A percentile compares a stretch with the other conserved stretches of the same genome.
Evolutionary conservation across 208 protist species (phyloP).

Genomic region (Leishmania major): DNA sequence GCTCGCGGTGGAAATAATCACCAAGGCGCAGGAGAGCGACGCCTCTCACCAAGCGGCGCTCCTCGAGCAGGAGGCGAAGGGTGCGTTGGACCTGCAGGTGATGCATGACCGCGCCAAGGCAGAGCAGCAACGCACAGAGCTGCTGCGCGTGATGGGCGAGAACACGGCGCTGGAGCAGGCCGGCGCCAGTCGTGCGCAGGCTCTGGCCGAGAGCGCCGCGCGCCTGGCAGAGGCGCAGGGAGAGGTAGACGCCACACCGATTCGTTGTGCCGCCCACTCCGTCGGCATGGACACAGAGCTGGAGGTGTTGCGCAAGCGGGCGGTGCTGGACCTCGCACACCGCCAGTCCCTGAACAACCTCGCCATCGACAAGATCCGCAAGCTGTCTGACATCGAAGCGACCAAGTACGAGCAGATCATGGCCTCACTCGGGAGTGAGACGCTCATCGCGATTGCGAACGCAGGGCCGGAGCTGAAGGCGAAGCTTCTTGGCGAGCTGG

Average conservation of each 20-base stretch:
- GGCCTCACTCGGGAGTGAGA: slow-evolving; percentile 82
- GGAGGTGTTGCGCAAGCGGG: slow-evolving; percentile 44
- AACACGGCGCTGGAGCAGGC: slow-evolving; percentile 76
- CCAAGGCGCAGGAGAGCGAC: slow-evolving; percentile 86
- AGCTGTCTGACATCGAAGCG: slow-evolving; percentile 68
- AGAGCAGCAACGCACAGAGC: slow-evolving; percentile 61
- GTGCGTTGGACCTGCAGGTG: slow-evolving; percentile 71
- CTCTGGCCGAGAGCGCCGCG: slow-evolving; percentile 73
- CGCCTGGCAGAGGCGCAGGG: slow-evolving; percentile 58
- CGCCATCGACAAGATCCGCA: slow-evolving; percentile 60
- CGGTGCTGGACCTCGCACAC: slow-evolving; percentile 76
- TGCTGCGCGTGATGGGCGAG: slow-evolving; percentile 68
- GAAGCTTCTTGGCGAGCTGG: slow-evolving; percentile 70
- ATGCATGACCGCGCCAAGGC: slow-evolving; percentile 64
- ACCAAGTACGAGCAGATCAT: slow-evolving; percentile 83
- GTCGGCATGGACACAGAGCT: slow-evolving; percentile 61
- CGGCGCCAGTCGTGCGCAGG: slow-evolving; percentile 74
- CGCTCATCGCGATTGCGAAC: slow-evolving; percentile 82
- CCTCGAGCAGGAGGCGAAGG: slow-evolving; percentile 76
- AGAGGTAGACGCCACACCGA: slow-evolving; percentile 53
- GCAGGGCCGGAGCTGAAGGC: slow-evolving; percentile 90
- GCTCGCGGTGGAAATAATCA: slow-evolving; percentile 93
- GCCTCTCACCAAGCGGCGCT: slow-evolving; percentile 79
- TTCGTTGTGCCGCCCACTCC: slow-evolving; percentile 55
- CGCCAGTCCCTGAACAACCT: slow-evolving; percentile 71